Conservation (phyloP, 768 basidiomycete species). For the Bullera alba region DNA sequence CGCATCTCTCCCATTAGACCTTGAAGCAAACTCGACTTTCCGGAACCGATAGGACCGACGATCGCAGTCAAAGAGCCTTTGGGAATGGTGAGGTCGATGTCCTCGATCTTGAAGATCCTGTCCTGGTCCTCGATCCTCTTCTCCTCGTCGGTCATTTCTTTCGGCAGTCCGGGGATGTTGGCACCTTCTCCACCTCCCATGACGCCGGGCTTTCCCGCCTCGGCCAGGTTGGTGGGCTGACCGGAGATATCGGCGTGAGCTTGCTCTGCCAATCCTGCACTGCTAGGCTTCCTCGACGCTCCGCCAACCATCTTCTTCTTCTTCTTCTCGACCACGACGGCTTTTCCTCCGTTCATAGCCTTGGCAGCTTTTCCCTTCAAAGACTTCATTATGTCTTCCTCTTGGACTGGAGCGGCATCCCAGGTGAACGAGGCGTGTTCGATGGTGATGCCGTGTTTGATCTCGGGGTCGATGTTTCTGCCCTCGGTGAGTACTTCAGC, state of each 20-base stretch:
- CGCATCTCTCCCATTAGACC: slow-evolving; percentile 62
- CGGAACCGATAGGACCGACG: slow-evolving; percentile 69
- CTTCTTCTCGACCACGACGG: background rate
- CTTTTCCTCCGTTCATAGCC: slow-evolving; percentile 10
- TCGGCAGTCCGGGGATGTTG: slow-evolving; percentile 5
- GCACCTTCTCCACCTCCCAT: slow-evolving; percentile 17
- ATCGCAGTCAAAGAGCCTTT: slow-evolving; percentile 74
- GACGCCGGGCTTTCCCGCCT: slow-evolving; percentile 23
- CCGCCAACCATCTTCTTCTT: slow-evolving; percentile 5
- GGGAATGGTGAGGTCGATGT: slow-evolving; percentile 63
- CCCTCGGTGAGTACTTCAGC: slow-evolving; percentile 67
- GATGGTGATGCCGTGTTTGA: slow-evolving; percentile 63
- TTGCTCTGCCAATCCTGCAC: slow-evolving; percentile 28
- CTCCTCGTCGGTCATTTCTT: slow-evolving; percentile 9
- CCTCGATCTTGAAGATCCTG: slow-evolving; percentile 57
- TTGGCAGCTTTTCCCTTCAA: slow-evolving; percentile 19
- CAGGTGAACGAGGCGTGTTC: slow-evolving; percentile 71
- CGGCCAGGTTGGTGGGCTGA: slow-evolving; percentile 10
- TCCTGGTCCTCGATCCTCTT: slow-evolving; percentile 1
- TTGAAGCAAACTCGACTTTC: slow-evolving; percentile 43
- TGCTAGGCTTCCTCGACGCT: slow-evolving; percentile 32
- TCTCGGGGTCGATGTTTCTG: slow-evolving; percentile 52
- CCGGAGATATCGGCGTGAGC: slow-evolving; percentile 32
- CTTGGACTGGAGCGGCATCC: slow-evolving; percentile 58
- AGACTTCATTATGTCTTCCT: slow-evolving; percentile 38